Base-by-base conservation (phyloP, 768 basidiomycete genomes). In the Hysterangium stoloniferum region DNA sequence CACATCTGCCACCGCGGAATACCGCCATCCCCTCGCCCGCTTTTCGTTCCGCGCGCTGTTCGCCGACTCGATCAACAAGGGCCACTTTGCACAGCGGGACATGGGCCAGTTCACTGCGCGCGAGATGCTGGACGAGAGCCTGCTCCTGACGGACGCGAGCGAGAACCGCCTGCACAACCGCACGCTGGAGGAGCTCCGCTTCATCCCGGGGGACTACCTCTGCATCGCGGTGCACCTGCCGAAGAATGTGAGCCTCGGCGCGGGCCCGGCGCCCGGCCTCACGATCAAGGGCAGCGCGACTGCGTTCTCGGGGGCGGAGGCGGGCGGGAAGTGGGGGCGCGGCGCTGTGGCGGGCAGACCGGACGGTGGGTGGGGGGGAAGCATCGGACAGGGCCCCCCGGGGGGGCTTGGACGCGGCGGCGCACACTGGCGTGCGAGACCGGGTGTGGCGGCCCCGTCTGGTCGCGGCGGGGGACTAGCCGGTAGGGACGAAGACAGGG, bases 21-120 rank as follows among this genome's bases (percentile, higher is more conserved):
- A 85, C 64, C 79, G 81, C 45, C 86, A 90, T 62, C 86, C 88
- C 4, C 79, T 88, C 31, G 86, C 85, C 84, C n/a, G n/a, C n/a
- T n/a, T n/a, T n/a, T n/a, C n/a, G n/a, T n/a, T n/a, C 86, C 37
- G 86, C 72, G 82, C 84, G 87, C 63, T 86, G 84, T 1, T 36
- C 84, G 34, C 67, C 68, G 19, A 62, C 65, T 1, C 80, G 78
- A 38, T 80, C 78, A 8, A 77, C 67, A 80, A 82, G 56, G 87
- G 86, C 4, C 76, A 79, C 13, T 85, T 82, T 56, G 69, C 80
- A 0, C 76, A 79, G 62, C 89, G 89, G 67, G 88, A 91, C 36
- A 77, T 91, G 36, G 88, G 88, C 24, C 76, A 76, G 59, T 82
- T 91, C 33, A 85, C 86, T 64, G 86, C 86, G 37, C 81, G 87